Evolutionary conservation across 768 basidiomycete species (phyloP).

Genomic region (Mrakia hoshinonis): DNA sequence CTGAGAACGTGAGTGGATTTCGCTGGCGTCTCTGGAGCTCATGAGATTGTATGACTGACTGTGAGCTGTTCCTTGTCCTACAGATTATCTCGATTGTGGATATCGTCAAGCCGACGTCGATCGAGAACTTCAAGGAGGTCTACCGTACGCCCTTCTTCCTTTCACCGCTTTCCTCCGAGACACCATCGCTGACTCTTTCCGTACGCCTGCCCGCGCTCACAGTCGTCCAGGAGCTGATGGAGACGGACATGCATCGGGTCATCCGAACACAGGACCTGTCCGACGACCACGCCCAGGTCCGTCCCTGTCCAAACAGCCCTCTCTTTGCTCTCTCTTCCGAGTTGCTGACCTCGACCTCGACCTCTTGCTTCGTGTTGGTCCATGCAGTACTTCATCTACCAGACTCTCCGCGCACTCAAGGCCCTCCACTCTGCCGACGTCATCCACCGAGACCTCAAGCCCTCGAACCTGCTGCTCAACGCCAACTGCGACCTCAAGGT

Average conservation of each 20-base stretch:
- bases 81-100: slow-evolving; percentile 86
- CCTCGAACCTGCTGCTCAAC: slow-evolving; percentile 43
- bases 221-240: slow-evolving; percentile 53
- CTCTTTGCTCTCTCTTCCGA: not conserved
- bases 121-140: slow-evolving; percentile 81
- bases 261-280: slow-evolving; percentile 88
- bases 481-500: slow-evolving; percentile 45
- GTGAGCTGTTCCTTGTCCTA: slow-evolving; percentile 36
- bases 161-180: slow-evolving; percentile 43
- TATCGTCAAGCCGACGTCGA: slow-evolving; percentile 67
- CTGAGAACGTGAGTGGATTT: too few species aligned
- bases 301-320: slow-evolving; percentile 5
- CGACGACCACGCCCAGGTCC: slow-evolving; percentile 63
- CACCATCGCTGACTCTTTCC: not conserved
- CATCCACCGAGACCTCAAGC: slow-evolving; percentile 47
- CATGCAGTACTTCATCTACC: slow-evolving; percentile 41
- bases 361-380: not conserved
- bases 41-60: slow-evolving; percentile 47
- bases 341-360: not conserved
- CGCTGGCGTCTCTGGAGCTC: slow-evolving; percentile 64
- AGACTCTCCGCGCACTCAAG: slow-evolving; percentile 89
- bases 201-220: slow-evolving; percentile 68
- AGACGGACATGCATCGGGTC: slow-evolving; percentile 92
- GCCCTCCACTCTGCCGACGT: slow-evolving; percentile 94
- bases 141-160: slow-evolving; percentile 41